These are phyloP conservation scores for Suhomyces guaymorum DNA, from an alignment of 1,139 yeast species.

Conservation along the genomic window DNA sequence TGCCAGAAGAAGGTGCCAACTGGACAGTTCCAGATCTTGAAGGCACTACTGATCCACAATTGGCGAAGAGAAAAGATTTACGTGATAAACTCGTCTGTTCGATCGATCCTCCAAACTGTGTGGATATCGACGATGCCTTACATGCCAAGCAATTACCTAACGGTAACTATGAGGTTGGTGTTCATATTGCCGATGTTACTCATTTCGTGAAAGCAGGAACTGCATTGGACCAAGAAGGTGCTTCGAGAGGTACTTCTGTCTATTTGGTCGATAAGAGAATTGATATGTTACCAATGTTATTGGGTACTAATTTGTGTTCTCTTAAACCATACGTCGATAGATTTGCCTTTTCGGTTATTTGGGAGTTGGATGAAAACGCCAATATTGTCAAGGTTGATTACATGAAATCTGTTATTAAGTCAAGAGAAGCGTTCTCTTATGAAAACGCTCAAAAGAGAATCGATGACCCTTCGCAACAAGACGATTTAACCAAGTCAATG, in stretches of 20 bases:
- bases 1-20: slow-evolving; percentile 88
- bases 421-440: slow-evolving; percentile 93
- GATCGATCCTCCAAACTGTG: slow-evolving; percentile 98
- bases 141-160: slow-evolving; percentile 85
- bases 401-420: slow-evolving; percentile 85
- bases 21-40: slow-evolving; percentile 83
- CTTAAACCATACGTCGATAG: slow-evolving; percentile 93
- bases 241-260: slow-evolving; percentile 95
- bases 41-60: slow-evolving; percentile 58
- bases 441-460: slow-evolving; percentile 91
- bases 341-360: slow-evolving; percentile 90
- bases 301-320: slow-evolving; percentile 96
- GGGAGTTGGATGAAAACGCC: slow-evolving; percentile 91
- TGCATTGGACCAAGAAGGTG: slow-evolving; percentile 93
- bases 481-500: slow-evolving; percentile 88
- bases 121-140: slow-evolving; percentile 97
- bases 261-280: slow-evolving; percentile 98
- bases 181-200: slow-evolving; percentile 98
- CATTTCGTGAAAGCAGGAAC: slow-evolving; percentile 94
- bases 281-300: slow-evolving; percentile 94
- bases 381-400: slow-evolving; percentile 79
- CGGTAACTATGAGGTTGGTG: slow-evolving; percentile 96
- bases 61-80: slow-evolving; percentile 73
- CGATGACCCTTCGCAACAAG: slow-evolving; percentile 75
- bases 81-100: slow-evolving; percentile 90